Evolutionary conservation across 164 flowering plant species (phyloP).

Genomic region (Brasenia schreberi): DNA sequence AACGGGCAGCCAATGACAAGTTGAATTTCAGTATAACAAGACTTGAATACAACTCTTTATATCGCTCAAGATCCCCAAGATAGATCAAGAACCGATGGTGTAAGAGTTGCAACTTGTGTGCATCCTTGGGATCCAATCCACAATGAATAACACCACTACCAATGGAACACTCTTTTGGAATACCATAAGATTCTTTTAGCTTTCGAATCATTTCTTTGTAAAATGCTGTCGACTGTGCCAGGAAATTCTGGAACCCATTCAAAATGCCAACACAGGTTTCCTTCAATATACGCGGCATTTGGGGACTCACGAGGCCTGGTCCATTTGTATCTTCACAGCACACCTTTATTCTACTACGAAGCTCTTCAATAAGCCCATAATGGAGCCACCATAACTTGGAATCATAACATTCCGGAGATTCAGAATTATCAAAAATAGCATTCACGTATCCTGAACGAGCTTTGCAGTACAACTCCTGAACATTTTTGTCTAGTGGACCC

Average conservation of each 20-base stretch:
- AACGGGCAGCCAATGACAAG: constrained; percentile 59
- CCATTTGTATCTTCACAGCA: constrained; percentile 16
- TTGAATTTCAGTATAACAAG: constrained; percentile 19
- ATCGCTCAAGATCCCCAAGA: constrained; percentile 86
- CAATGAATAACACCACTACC: constrained; percentile 8
- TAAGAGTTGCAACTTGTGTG: constrained; percentile 29
- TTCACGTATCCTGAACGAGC: constrained; percentile 49
- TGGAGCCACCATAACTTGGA: constrained; percentile 77
- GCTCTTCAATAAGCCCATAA: constrained; percentile 73
- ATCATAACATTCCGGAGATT: constrained; percentile 35
- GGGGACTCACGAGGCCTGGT: constrained; percentile 6
- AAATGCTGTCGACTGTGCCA: constrained; percentile 48
- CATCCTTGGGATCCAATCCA: constrained; percentile 16
- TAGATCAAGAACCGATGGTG: constrained; percentile 71
- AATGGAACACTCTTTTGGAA: constrained; percentile 22
- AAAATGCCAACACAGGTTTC: constrained; percentile 13
- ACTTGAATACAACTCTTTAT: constrained; percentile 44
- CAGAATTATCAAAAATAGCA: constrained; percentile 27
- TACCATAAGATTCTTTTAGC: constrained; percentile 26
- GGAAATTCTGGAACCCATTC: constrained; percentile 40
- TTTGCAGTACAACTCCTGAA: constrained; percentile 34
- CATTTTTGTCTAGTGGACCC: constrained; percentile 43
- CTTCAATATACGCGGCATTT: constrained; percentile 10
- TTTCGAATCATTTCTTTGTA: constrained; percentile 43
- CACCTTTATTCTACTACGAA: constrained; percentile 36